Evolutionary conservation across 768 basidiomycete species (phyloP).

Genomic region (Melanogaster broomeanus): DNA sequence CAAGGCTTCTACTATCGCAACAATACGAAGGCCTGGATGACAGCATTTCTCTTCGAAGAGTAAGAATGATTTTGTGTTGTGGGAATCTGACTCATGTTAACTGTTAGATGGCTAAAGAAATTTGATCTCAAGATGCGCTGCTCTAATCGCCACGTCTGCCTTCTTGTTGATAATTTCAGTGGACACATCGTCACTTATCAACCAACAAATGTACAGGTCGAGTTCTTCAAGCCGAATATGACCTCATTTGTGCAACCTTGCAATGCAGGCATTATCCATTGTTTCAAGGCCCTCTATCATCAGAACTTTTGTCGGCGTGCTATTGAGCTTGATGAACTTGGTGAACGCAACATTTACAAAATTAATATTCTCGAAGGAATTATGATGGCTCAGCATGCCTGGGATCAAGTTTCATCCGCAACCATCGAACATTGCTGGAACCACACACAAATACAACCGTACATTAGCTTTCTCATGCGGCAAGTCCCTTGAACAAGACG

Average conservation of each 20-base stretch:
- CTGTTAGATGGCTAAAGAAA: too few relatives aligned
- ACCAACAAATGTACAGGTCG: neutral
- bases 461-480: slow-evolving; percentile 15
- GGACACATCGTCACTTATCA: neutral
- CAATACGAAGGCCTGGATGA: too few relatives aligned
- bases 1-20: too few relatives aligned
- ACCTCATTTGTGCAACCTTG: too few relatives aligned
- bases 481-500: slow-evolving; percentile 22
- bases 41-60: slow-evolving; percentile 33
- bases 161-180: too few relatives aligned
- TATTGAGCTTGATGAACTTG: slow-evolving; percentile 8
- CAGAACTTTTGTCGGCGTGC: slow-evolving; percentile 24
- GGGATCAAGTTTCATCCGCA: slow-evolving; percentile 24
- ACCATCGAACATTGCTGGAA: slow-evolving; percentile 40
- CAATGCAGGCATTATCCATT: slow-evolving; percentile 10
- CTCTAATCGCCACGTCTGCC: too few relatives aligned
- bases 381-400: slow-evolving; percentile 32
- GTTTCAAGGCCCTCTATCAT: slow-evolving; percentile 39
- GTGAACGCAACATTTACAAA: slow-evolving; percentile 35
- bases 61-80: slow-evolving; percentile 5
- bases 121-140: too few relatives aligned
- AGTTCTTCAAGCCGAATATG: slow-evolving; percentile 1
- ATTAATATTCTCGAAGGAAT: slow-evolving; percentile 38
- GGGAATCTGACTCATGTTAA: too few relatives aligned
- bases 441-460: slow-evolving; percentile 22